A percentile compares a stretch with the other conserved stretches of the same genome.
phyloP scores from a whole-genome alignment of 2,329 filamentous ascomycete genomes.

The Ophiostoma australiae region DNA sequence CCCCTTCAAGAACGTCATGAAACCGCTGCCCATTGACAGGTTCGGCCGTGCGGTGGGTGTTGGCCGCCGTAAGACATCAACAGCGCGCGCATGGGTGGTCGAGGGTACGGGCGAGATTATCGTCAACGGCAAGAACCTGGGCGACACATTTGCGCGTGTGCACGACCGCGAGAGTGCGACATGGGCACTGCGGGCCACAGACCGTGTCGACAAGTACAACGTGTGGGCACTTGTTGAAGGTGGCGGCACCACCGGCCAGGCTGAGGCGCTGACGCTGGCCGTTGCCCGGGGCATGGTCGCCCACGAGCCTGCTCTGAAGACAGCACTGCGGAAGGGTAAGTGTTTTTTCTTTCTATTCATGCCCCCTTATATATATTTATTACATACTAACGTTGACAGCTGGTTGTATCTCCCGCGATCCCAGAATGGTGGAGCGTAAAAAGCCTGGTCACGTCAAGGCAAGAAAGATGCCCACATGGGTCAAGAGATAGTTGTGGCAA shows the following conservation, averaged over 20 bases:
- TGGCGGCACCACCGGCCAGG: conserved; percentile 90
- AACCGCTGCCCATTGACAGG: conserved; percentile 63
- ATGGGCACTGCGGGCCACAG: conserved; percentile 80
- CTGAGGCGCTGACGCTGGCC: conserved; percentile 87
- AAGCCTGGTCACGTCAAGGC: conserved; percentile 95
- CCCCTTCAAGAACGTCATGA: conserved; percentile 59
- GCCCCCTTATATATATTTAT: background rate
- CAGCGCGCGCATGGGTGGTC: conserved; percentile 79
- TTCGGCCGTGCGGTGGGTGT: conserved; percentile 74
- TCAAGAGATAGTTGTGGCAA: conserved; percentile 61
- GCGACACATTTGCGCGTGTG: conserved; percentile 74
- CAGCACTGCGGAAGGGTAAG: conserved; percentile 75
- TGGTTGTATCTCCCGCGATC: conserved; percentile 86
- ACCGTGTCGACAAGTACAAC: conserved; percentile 92
- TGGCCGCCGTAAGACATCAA: conserved; percentile 81
- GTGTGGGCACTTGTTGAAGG: conserved; percentile 81
- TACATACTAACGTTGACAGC: conserved; percentile 49
- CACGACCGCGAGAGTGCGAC: conserved; percentile 93
- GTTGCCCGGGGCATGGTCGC: conserved; percentile 81
- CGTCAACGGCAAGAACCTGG: conserved; percentile 83
- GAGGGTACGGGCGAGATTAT: conserved; percentile 88
- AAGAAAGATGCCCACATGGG: conserved; percentile 96
- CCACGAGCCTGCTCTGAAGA: conserved; percentile 90
- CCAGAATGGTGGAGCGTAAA: conserved; percentile 92
- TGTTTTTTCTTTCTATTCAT: background rate